phyloP scores from a whole-genome alignment of 2,329 filamentous ascomycete genomes.

The Neurospora crassa region DNA sequence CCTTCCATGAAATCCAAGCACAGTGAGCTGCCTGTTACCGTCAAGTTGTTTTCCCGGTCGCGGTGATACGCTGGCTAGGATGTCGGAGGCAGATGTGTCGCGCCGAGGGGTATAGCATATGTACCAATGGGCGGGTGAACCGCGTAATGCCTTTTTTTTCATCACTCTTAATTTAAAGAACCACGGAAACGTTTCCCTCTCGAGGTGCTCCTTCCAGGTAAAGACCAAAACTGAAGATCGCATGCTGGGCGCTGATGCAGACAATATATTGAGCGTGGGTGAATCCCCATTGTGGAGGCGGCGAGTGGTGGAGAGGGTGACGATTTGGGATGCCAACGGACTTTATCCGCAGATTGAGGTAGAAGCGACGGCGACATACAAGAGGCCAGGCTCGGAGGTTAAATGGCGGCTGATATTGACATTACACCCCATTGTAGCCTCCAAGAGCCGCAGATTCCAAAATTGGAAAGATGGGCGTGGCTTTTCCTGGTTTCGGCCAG shows the following conservation, averaged over 20 bases:
- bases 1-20: constrained; percentile 15
- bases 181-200: constrained; percentile 13
- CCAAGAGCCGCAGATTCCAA: constrained; percentile 15
- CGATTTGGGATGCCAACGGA: constrained; percentile 8
- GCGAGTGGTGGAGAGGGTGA: neutral
- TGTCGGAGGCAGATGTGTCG: constrained; percentile 8
- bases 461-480: constrained; percentile 4
- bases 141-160: constrained; percentile 14
- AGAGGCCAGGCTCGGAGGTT: constrained; percentile 14
- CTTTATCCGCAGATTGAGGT: constrained; percentile 20
- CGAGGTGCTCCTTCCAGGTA: constrained; percentile 2
- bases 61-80: constrained; percentile 1
- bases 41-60: constrained; percentile 3
- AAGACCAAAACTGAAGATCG: neutral
- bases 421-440: constrained; percentile 9
- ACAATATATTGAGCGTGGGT: neutral
- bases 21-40: constrained; percentile 13
- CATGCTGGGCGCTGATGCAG: constrained; percentile 1
- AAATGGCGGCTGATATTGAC: constrained; percentile 18
- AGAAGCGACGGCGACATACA: constrained; percentile 5
- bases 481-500: neutral
- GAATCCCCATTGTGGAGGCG: constrained; percentile 6
- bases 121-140: constrained; percentile 13
- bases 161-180: constrained; percentile 14
- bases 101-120: constrained; percentile 9